phyloP scores from a whole-genome alignment of 2,329 filamentous ascomycete species.

The Drechslera avenae region DNA sequence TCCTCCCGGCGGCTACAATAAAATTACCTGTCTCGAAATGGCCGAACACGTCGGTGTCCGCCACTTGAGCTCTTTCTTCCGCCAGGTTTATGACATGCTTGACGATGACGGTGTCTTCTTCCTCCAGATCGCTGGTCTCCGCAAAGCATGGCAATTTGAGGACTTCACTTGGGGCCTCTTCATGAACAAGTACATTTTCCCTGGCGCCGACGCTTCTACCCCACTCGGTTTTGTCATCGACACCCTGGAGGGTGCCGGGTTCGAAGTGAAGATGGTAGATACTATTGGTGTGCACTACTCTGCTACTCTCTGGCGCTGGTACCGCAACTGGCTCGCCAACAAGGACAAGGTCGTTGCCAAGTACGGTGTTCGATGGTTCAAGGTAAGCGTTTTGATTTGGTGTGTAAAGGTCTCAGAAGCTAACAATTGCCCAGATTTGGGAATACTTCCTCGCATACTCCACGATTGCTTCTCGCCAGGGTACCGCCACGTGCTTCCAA shows the following conservation, averaged over 20 bases:
- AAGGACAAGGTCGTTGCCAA: conserved; percentile 89
- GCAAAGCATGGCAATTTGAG: conserved; percentile 96
- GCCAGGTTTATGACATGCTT: conserved; percentile 91
- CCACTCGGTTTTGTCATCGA: conserved; percentile 87
- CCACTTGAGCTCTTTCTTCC: conserved; percentile 79
- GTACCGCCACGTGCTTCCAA: conserved; percentile 84
- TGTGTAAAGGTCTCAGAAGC: neutral
- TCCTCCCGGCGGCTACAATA: conserved; percentile 79
- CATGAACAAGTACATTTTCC: conserved; percentile 99
- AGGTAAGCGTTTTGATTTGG: conserved; percentile 63
- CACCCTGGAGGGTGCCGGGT: conserved; percentile 82
- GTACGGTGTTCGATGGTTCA: conserved; percentile 95
- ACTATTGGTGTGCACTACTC: conserved; percentile 97
- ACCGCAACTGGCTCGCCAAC: conserved; percentile 97
- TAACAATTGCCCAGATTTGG: conserved; percentile 70
- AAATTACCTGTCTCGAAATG: conserved; percentile 98
- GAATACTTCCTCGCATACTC: conserved; percentile 88
- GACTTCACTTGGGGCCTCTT: conserved; percentile 97
- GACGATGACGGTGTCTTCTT: conserved; percentile 96
- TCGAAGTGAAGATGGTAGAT: conserved; percentile 89
- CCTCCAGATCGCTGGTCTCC: conserved; percentile 91
- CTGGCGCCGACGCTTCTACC: conserved; percentile 92
- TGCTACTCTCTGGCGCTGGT: conserved; percentile 96
- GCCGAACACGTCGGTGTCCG: conserved; percentile 97
- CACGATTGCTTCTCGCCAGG: conserved; percentile 82